These are phyloP conservation scores for Pharnaceum exiguum DNA, from an alignment of 148 eudicot genomes.

Conservation along the genomic window DNA sequence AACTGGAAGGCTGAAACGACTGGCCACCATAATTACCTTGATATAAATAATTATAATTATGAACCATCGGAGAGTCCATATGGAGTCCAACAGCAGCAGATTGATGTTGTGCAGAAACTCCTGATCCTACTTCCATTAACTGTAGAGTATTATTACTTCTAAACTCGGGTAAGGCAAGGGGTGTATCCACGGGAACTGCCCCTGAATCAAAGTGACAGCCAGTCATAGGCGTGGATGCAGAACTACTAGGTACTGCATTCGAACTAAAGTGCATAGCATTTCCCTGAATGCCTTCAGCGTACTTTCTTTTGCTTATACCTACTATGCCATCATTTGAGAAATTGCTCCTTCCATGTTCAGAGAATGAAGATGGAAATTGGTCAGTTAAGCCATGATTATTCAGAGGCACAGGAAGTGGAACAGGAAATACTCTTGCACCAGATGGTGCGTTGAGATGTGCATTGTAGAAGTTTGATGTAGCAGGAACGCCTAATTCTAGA, in stretches of 20 bases:
- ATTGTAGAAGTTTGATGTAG: constrained; percentile 36
- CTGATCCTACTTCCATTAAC: constrained; percentile 39
- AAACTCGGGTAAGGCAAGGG: constrained; percentile 39
- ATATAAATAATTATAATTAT: constrained; percentile 36
- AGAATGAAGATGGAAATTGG: constrained; percentile 47
- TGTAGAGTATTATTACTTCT: constrained; percentile 32
- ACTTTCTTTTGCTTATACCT: constrained; percentile 67
- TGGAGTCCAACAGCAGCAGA: constrained; percentile 37
- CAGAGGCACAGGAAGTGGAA: too few species aligned
- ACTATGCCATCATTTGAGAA: constrained; percentile 41
- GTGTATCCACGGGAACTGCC: constrained; percentile 33
- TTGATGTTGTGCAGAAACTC: constrained; percentile 31
- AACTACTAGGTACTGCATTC: constrained; percentile 63
- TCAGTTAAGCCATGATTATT: constrained; percentile 47
- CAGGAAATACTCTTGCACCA: constrained; percentile 48
- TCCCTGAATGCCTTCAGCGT: constrained; percentile 44
- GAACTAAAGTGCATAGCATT: constrained; percentile 40
- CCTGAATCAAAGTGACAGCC: constrained; percentile 42
- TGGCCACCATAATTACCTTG: constrained; percentile 56
- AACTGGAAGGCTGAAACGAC: constrained; percentile 41
- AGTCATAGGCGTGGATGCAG: constrained; percentile 32
- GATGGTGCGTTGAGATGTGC: constrained; percentile 51
- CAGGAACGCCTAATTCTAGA: constrained; percentile 41
- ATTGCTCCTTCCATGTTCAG: constrained; percentile 43
- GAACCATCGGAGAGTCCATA: constrained; percentile 35